Conservation (phyloP, 2,329 filamentous ascomycete species). For the Escovopsis sp. region DNA sequence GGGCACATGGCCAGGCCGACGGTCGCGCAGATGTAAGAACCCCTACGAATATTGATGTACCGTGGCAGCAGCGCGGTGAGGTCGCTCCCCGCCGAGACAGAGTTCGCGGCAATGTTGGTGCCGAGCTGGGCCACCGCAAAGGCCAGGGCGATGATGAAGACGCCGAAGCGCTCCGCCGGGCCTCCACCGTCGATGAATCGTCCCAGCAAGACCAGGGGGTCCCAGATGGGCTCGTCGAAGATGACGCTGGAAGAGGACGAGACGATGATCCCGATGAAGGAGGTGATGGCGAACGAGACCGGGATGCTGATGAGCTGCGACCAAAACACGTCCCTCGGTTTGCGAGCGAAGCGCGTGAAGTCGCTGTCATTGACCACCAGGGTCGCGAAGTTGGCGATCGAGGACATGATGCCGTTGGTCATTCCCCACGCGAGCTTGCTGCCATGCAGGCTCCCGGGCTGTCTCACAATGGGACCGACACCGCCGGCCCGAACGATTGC, state of each 20-base stretch:
- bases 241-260: conserved; percentile 58
- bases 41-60: conserved; percentile 72
- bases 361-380: conserved; percentile 74
- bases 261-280: conserved; percentile 70
- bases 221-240: conserved; percentile 55
- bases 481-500: conserved; percentile 68
- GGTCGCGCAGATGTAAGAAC: conserved; percentile 69
- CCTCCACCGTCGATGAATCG: conserved; percentile 54
- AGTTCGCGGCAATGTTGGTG: conserved; percentile 80
- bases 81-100: conserved; percentile 68
- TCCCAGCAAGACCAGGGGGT: conserved; percentile 53
- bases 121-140: conserved; percentile 71
- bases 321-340: conserved; percentile 63
- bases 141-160: conserved; percentile 56
- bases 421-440: conserved; percentile 66
- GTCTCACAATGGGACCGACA: conserved; percentile 66
- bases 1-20: conserved; percentile 79
- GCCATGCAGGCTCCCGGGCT: conserved; percentile 48
- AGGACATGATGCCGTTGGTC: conserved; percentile 73
- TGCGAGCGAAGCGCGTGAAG: conserved; percentile 69
- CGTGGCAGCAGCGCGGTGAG: conserved; percentile 68
- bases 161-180: conserved; percentile 55
- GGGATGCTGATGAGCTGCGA: conserved; percentile 67
- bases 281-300: conserved; percentile 59
- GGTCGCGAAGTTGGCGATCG: conserved; percentile 82